Evolutionary conservation across 2,329 filamentous ascomycete species (phyloP), one percentile per base, ranked within the genome.

Genomic region (Penicillium frequentans): DNA sequence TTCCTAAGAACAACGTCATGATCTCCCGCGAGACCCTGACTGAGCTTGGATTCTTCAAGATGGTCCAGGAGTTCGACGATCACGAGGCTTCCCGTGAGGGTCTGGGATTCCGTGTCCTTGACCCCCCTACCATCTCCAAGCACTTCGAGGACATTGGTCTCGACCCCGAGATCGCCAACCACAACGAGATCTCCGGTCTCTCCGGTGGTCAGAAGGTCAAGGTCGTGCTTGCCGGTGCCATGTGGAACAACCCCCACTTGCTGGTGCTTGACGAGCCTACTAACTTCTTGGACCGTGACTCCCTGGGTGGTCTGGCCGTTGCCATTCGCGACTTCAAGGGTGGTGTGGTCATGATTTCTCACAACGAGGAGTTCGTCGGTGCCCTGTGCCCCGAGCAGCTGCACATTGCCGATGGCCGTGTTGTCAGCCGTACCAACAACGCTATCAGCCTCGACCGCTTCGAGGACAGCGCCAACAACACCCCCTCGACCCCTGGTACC

Each of bases 191-290:
- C 68, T 91, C 90, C 61, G 95, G 93, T 69, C 84, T 99, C 13
- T 97, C 93, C 10, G 95, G 95, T 77, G 95, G 95, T 14, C 95
- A 99, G 75, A 98, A 98, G 79, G 95, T 99, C 80, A 99, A 99
- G 84, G 95, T 99, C 48, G 95, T 99, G 62, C 87, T 99, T 67
- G 95, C 91, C 3, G 91, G 91, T 70, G 91, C 92, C 68, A 96
- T 96, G 91, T 96, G 93, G 93, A 97, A 98, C 81, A 98, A 98
- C 82, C 95, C 95, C 1, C 95, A 99, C 81, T 80, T 99, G 70
- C 86, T 99, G 60, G 95, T 99, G 49, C 88, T 99, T 24, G 95
- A 99, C 84, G 93, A 99, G 79, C 95, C 95, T 57, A 98, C 95
- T 74, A 99, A 99, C 82, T 99, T 97, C 85, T 87, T 99, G 82